Conservation (phyloP, 345 rosid genomes). For the Sisymbrium irio region DNA sequence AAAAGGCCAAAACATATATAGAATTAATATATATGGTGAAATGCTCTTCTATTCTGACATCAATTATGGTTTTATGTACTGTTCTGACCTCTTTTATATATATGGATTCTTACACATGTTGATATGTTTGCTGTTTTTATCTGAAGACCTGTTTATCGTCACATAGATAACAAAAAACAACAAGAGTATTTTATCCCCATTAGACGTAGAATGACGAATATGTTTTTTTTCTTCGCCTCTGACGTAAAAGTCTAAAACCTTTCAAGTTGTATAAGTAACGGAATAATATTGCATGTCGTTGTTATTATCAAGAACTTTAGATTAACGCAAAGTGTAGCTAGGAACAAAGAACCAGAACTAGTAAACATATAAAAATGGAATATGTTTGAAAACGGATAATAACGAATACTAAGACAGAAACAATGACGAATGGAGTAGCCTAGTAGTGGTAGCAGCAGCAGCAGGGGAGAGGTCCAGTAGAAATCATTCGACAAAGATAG, state of each 20-base stretch:
- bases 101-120: neutral
- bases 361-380: neutral
- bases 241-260: neutral
- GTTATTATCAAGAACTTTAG: conserved; percentile 16
- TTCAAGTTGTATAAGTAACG: conserved; percentile 20
- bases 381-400: conserved; percentile 10
- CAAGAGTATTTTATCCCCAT: neutral
- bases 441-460: neutral
- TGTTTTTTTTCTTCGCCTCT: neutral
- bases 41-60: neutral
- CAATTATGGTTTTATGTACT: neutral
- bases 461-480: neutral
- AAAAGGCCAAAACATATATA: neutral
- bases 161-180: neutral
- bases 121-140: neutral
- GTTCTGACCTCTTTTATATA: neutral
- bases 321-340: conserved; percentile 20
- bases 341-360: neutral
- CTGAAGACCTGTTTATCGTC: neutral
- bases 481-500: conserved; percentile 5
- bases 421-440: neutral
- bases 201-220: neutral
- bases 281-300: conserved; percentile 8
- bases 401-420: conserved; percentile 5
- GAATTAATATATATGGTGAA: neutral